A percentile compares a stretch with the other conserved stretches of the same genome.
phyloP scores from a whole-genome alignment of 345 rosid genomes.

The Hypericum androsaemum region DNA sequence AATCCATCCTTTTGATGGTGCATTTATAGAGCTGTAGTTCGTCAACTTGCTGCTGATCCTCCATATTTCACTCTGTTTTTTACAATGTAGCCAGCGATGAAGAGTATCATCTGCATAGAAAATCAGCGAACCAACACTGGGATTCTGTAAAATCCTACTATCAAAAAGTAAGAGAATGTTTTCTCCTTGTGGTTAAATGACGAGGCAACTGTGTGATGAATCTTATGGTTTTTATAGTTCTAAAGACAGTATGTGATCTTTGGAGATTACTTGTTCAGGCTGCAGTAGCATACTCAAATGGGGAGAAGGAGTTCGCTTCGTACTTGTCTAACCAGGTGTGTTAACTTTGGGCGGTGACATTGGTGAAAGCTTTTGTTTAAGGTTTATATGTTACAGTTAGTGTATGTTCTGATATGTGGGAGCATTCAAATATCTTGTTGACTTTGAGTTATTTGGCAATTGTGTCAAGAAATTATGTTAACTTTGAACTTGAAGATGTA shows the following conservation, averaged over 20 bases:
- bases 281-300: slow-evolving; percentile 66
- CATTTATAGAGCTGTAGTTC: too few species aligned
- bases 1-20: too few species aligned
- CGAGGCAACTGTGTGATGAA: background rate
- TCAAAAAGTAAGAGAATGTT: slow-evolving; percentile 43
- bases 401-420: too few species aligned
- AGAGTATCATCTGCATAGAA: slow-evolving; percentile 51
- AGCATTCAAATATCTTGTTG: too few species aligned
- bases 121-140: slow-evolving; percentile 61
- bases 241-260: slow-evolving; percentile 1
- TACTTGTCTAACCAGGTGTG: slow-evolving; percentile 36
- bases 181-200: background rate
- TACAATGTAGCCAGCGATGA: slow-evolving; percentile 52
- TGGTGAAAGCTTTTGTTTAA: too few species aligned
- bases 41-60: background rate
- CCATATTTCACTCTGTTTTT: slow-evolving; percentile 9
- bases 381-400: too few species aligned
- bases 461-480: too few species aligned
- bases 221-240: background rate
- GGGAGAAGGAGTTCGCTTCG: slow-evolving; percentile 51
- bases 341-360: background rate
- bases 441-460: too few species aligned
- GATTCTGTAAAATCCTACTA: slow-evolving; percentile 46
- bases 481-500: too few species aligned
- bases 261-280: slow-evolving; percentile 41